Base-by-base conservation (phyloP, 495 filamentous ascomycete species). In the Extremus antarcticus region DNA sequence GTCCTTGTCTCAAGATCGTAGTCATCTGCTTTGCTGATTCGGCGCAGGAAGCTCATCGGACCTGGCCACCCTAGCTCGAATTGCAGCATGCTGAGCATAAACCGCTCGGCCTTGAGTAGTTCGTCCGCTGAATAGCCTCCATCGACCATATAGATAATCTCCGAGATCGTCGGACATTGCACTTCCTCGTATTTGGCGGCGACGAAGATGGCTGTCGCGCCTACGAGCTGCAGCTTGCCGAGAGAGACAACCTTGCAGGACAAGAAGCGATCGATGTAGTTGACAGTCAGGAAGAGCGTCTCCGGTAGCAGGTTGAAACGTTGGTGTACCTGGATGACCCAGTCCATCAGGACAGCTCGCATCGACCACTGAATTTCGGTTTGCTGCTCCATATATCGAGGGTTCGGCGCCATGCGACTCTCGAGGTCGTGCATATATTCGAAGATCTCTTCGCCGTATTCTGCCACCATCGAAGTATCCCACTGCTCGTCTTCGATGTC, bases 71-170 rank as follows among this genome's bases (percentile, higher is more conserved):
- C 94, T 22, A 98, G 80, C 66, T 94, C 87, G 64, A 94, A 98
- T 57, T 90, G 79, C 40, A 98, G 77, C 83, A 95, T 94, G 68
- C 77, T 90, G 38, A 97, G 76, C 92, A 98, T 98, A 76, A 95
- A 97, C 19, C 88, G 83, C 71, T 98, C 92, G 0, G 94, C 92
- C 76, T 97, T 95, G 54, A 97, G 78, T 40, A 98, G 90, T 71
- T 97, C 92, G 52, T 95, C 91, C 10, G 79, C 74, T 10, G 77
- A 82, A 67, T 95, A 98, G 53, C 88, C 90, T 10, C 81, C 78
- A 68, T 98, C 91, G 35, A 98, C 92, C 92, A 98, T 98, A 76
- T 88, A 97, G 53, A 95, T 86, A 64, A 98, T 94, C 73, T 98
- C 92, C 53, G 85, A 78, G 11, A 97, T 81, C 0, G 94, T 92